Conservation (phyloP, 1,284 basidiomycete species). For the Leccinum laetum region DNA sequence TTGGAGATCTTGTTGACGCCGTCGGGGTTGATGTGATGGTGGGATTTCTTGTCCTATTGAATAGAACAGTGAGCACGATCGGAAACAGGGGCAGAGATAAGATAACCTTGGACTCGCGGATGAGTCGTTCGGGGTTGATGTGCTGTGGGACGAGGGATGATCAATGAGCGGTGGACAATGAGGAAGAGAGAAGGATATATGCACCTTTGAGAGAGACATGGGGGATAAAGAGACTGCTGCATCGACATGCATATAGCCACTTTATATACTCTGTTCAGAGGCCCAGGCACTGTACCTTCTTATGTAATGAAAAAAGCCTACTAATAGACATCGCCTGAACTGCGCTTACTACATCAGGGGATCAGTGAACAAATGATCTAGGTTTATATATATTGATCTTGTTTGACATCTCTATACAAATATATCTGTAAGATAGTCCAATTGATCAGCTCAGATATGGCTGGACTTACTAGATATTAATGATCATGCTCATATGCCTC, state of each 20-base stretch:
- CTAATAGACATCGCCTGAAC: too few species aligned
- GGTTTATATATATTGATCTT: too few species aligned
- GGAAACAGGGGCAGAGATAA: neutral
- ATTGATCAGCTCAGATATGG: too few species aligned
- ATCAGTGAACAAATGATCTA: too few species aligned
- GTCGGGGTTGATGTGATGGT: conserved; percentile 40
- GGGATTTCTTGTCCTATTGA: conserved; percentile 46
- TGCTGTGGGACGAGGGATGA: conserved; percentile 42
- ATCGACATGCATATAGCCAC: neutral
- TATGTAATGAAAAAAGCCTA: neutral
- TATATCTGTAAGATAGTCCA: too few species aligned
- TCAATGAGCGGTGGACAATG: neutral
- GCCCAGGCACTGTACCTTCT: neutral
- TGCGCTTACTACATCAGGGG: too few species aligned
- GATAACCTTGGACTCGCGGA: conserved; percentile 54
- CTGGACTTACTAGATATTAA: too few species aligned
- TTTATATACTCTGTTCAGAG: conserved; percentile 7
- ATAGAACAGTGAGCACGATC: conserved; percentile 1
- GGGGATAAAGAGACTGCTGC: neutral
- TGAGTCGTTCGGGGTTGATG: conserved; percentile 60
- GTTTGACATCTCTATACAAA: too few species aligned
- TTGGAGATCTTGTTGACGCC: conserved; percentile 37
- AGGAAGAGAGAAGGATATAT: neutral
- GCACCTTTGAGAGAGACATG: conserved; percentile 54
- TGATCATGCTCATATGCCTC: too few species aligned